phyloP scores from a whole-genome alignment of 1,139 yeast genomes.

The Schizosaccharomyces versatilis region DNA sequence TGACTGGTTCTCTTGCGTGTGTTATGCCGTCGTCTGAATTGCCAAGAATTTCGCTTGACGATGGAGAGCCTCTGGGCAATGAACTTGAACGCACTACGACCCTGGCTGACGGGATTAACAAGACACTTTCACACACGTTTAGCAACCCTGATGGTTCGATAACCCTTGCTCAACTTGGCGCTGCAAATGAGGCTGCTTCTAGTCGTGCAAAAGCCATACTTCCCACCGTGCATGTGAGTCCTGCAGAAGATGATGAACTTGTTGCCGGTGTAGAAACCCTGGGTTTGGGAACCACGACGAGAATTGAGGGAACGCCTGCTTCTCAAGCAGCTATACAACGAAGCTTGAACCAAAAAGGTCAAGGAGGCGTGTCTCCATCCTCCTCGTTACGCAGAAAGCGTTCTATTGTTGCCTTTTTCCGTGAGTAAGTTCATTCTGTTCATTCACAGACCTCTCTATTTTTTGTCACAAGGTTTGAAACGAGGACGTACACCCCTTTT shows the following conservation, averaged over 20 bases:
- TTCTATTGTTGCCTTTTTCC: too few species aligned
- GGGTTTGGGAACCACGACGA: constrained; percentile 79
- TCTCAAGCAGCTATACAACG: too few species aligned
- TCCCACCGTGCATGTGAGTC: constrained; percentile 28
- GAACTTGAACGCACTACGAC: too few species aligned
- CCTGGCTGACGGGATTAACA: constrained; percentile 13
- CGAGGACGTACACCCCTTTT: too few species aligned
- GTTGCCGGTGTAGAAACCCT: constrained; percentile 67
- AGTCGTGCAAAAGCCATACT: background rate
- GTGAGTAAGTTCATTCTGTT: too few species aligned
- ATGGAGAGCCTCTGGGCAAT: too few species aligned
- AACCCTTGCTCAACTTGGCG: constrained; percentile 15
- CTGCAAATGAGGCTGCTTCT: background rate
- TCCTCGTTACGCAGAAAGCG: too few species aligned
- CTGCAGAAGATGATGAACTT: constrained; percentile 42
- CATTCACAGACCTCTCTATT: too few species aligned
- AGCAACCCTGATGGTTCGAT: constrained; percentile 19
- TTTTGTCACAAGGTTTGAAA: too few species aligned
- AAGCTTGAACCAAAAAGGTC: too few species aligned
- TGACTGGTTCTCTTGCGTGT: constrained; percentile 60
- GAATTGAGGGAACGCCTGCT: constrained; percentile 91
- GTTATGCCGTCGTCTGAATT: constrained; percentile 14
- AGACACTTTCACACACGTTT: constrained; percentile 14
- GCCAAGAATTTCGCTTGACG: too few species aligned
- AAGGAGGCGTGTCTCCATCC: too few species aligned